Evolutionary conservation across 2,329 filamentous ascomycete species (phyloP).

Genomic region (Diaporthe sp.): DNA sequence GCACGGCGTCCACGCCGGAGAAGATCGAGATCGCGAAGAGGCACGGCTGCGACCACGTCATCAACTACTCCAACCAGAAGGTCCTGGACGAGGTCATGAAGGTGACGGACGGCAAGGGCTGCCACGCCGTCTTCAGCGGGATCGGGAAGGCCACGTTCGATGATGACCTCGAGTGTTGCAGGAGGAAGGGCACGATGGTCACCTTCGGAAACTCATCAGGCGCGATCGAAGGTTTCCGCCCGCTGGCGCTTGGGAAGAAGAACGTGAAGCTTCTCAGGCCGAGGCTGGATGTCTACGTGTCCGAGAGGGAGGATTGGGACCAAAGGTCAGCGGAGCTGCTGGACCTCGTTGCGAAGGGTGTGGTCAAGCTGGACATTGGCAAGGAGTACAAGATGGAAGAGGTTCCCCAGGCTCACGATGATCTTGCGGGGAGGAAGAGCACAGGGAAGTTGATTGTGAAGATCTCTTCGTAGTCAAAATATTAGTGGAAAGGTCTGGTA

Average conservation of each 20-base stretch:
- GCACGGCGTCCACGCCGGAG: conserved; percentile 78
- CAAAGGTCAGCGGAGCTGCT: conserved; percentile 35
- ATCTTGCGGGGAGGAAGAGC: conserved; percentile 32
- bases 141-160: conserved; percentile 78
- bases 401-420: conserved; percentile 34
- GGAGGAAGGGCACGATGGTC: conserved; percentile 69
- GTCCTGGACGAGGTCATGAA: conserved; percentile 69
- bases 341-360: conserved; percentile 35
- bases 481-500: not conserved
- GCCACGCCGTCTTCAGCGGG: conserved; percentile 83
- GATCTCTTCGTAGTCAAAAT: conserved; percentile 15
- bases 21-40: conserved; percentile 78
- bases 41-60: conserved; percentile 77
- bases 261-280: conserved; percentile 73
- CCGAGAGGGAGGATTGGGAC: conserved; percentile 68
- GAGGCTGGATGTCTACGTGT: conserved; percentile 71
- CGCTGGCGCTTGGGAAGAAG: conserved; percentile 65
- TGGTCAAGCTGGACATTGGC: conserved; percentile 35
- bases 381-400: conserved; percentile 36
- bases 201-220: conserved; percentile 75
- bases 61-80: conserved; percentile 74
- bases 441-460: conserved; percentile 37
- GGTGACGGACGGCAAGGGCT: conserved; percentile 78
- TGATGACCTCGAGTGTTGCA: conserved; percentile 54
- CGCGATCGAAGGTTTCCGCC: conserved; percentile 66